Evolutionary conservation across 2,329 filamentous ascomycete species (phyloP), one percentile per base, ranked within the genome.

Genomic region (Penicillium fuscoglaucum): DNA sequence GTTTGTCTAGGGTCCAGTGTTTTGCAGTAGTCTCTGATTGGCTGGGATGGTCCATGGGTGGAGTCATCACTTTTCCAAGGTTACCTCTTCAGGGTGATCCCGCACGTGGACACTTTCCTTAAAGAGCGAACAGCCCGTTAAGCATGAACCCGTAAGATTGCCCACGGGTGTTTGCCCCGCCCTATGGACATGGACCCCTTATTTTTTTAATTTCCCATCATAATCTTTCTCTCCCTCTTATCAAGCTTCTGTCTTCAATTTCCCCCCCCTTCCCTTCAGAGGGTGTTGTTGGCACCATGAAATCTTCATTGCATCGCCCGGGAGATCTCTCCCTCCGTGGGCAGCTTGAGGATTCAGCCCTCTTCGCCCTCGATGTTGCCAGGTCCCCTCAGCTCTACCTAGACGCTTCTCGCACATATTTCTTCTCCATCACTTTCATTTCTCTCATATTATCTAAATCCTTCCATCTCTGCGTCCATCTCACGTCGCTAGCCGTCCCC

Each of bases 351-450:
- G 55, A 48, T 6, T 29, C 52, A 15, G 55, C 48, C 44, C 10
- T 56, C 24, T 55, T 56, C 10, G 45, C 33, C 10, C 28, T 63
- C 15, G 26, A 50, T 10, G 49, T 63, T 37, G 55, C 50, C 17
- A 53, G 43, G 57, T 59, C 56, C 9, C 58, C 58, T 19, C 61
- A 63, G 28, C 33, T 52, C 15, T 44, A 57, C 29, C 17, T 63
- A 39, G 61, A 51, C 13, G 13, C 33, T 28, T 56, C 49, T 26
- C 61, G 58, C 13, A 50, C 39, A 29, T 63, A 56, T 48, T 40
- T 61, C 37, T 61, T 63, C 46, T 61, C 60, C 2, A 41, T 61
- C 8, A 61, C 53, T 28, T 61, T 59, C n/a, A 61, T 63, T 28
- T 50, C 61, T 15, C 52, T 63, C 15, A 12, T 57, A 6, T 2